Base-by-base conservation (phyloP, 345 rosid species). In the Turritis glabra region DNA sequence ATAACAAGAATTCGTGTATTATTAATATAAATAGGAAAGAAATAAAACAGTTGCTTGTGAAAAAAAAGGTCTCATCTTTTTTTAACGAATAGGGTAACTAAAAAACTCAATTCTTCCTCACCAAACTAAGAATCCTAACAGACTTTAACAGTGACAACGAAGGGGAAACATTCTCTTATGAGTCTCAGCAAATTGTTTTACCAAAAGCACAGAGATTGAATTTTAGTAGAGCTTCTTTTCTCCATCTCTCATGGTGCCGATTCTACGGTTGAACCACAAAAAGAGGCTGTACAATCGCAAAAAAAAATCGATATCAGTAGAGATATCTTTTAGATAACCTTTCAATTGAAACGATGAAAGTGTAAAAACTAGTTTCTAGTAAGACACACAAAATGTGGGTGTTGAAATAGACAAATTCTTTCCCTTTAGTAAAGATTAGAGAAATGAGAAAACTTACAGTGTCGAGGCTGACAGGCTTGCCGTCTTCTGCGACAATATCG, bases 401-500 rank as follows among this genome's bases (percentile, higher is more conserved):
- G 26, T 46, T 37, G 43, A 48, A 27, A 18, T 27, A 26, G 3
- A 8, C 7, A 13, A 18, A 51, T 23, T 51, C 8, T 25, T 30
- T 37, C 41, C 1, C 1, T 32, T 72, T 5, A 30, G 57, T 54
- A 25, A 30, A 14, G 30, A 44, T 5, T 18, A 29, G 60, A 48
- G 23, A 46, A 15, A 70, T 9, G 46, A 56, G 47, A 0, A 27
- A 77, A 83, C 92, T 83, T 67, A 92, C 93, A 52, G 62, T 81
- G 78, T 88, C 97, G 22, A 88, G 80, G 51, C 88, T 87, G 29
- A 88, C 90, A 25, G 92, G 70, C 80, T 92, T 88, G 57, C 89
- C 84, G 37, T 90, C 97, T 80, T 88, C 96, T n/a, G 64, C 88
- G n/a, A 90, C 52, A 56, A 87, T 76, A 71, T 90, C 96, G 2